Evolutionary conservation across 306 rosid species (phyloP).

Genomic region (Sesbania bispinosa): DNA sequence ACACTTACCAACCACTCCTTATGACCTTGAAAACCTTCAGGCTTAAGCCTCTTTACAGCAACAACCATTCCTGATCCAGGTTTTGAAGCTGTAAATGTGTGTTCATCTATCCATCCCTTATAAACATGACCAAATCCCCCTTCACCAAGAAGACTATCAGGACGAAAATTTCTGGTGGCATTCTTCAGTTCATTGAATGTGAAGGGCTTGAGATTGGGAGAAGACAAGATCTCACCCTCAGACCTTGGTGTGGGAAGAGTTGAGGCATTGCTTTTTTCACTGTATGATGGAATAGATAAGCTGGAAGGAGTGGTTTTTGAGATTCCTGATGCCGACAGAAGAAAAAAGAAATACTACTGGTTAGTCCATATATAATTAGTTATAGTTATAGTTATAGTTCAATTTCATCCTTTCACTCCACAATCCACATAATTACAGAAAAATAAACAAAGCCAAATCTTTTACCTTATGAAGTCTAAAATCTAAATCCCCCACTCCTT

Average conservation of each 20-base stretch:
- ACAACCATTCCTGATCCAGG: conserved; percentile 91
- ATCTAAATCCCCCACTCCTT: background rate
- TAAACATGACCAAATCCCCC: conserved; percentile 95
- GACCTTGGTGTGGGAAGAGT: conserved; percentile 78
- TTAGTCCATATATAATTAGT: conserved; percentile 17
- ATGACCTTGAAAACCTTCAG: conserved; percentile 90
- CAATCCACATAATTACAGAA: background rate
- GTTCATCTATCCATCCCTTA: conserved; percentile 90
- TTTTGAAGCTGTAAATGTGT: conserved; percentile 51
- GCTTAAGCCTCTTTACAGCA: conserved; percentile 92
- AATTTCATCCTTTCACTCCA: background rate
- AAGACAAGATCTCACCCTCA: conserved; percentile 85
- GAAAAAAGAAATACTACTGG: background rate
- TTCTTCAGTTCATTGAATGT: conserved; percentile 74
- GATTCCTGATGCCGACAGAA: conserved; percentile 37
- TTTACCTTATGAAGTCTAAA: background rate
- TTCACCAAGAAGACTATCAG: conserved; percentile 90
- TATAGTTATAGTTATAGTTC: no score
- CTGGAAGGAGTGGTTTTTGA: conserved; percentile 50
- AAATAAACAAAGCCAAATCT: background rate
- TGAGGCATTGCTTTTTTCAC: conserved; percentile 45
- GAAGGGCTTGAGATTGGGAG: conserved; percentile 72
- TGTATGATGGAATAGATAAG: conserved; percentile 45
- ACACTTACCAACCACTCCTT: conserved; percentile 94
- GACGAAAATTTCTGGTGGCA: conserved; percentile 80